phyloP scores from a whole-genome alignment of 306 rosid genomes.

The Alnus rubra region DNA sequence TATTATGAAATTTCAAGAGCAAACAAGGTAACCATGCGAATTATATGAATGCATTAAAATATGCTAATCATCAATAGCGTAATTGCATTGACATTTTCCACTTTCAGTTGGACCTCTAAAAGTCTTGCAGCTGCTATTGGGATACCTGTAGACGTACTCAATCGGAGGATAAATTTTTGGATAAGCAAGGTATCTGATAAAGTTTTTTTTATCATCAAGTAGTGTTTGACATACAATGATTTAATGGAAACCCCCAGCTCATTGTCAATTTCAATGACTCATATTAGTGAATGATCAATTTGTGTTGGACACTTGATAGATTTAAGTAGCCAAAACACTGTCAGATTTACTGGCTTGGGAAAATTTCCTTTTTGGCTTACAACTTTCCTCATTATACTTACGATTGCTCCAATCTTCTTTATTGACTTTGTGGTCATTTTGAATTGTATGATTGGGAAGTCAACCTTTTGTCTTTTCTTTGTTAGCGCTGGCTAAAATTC shows the following conservation, averaged over 20 bases:
- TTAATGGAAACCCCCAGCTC: too few relatives aligned
- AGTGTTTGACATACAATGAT: too few relatives aligned
- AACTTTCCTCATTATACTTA: not conserved
- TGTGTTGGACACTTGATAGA: too few relatives aligned
- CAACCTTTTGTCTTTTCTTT: not conserved
- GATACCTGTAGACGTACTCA: slow-evolving; percentile 66
- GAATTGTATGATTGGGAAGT: slow-evolving; percentile 14
- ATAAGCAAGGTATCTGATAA: slow-evolving; percentile 66
- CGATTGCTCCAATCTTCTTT: slow-evolving; percentile 5
- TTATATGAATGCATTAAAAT: slow-evolving; percentile 3
- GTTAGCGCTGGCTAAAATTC: slow-evolving; percentile 11
- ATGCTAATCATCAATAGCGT: slow-evolving; percentile 13
- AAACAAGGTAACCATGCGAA: slow-evolving; percentile 52
- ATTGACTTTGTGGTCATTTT: not conserved
- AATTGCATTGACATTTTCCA: slow-evolving; percentile 15
- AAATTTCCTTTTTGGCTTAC: not conserved
- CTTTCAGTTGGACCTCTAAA: slow-evolving; percentile 81
- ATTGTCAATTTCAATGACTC: too few relatives aligned
- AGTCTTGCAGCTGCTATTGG: slow-evolving; percentile 78
- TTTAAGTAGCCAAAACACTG: slow-evolving; percentile 2
- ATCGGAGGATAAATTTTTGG: slow-evolving; percentile 86
- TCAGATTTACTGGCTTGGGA: slow-evolving; percentile 13
- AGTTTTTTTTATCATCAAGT: not conserved
- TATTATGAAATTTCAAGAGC: slow-evolving; percentile 80
- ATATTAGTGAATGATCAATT: too few relatives aligned